Percentiles rank a stretch among this genome's conserved stretches.
Evolutionary conservation across 2,329 filamentous ascomycete genomes (phyloP).

Genomic region (Amauroascus niger): DNA sequence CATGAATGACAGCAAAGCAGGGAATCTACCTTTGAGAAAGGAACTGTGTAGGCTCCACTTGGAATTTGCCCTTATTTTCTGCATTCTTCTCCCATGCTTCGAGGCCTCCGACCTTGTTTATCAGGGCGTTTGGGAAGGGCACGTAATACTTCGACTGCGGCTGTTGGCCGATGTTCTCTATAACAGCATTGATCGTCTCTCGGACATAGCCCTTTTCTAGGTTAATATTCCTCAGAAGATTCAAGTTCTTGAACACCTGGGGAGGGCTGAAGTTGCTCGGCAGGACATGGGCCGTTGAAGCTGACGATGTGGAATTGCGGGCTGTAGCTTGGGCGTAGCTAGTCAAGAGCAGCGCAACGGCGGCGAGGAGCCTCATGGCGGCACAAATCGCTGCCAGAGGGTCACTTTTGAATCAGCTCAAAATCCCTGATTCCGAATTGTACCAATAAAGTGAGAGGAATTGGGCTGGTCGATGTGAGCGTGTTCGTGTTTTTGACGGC

Average conservation of each 20-base stretch:
- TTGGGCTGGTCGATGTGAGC: not conserved
- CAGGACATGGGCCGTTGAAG: slow-evolving; percentile 29
- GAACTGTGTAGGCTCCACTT: slow-evolving; percentile 55
- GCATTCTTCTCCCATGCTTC: slow-evolving; percentile 92
- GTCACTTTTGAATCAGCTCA: slow-evolving; percentile 23
- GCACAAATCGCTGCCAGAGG: slow-evolving; percentile 22
- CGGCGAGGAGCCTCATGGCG: slow-evolving; percentile 35
- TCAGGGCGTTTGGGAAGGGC: slow-evolving; percentile 67
- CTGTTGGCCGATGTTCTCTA: slow-evolving; percentile 73
- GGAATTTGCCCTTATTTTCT: slow-evolving; percentile 55
- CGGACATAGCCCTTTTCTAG: slow-evolving; percentile 86
- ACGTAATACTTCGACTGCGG: slow-evolving; percentile 86
- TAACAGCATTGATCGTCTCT: slow-evolving; percentile 85
- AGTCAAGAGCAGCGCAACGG: slow-evolving; percentile 30
- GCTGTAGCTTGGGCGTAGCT: slow-evolving; percentile 24
- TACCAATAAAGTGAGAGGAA: not conserved
- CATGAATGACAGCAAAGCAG: not conserved
- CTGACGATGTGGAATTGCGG: slow-evolving; percentile 22
- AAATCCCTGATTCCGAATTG: slow-evolving; percentile 12
- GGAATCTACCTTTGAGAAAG: slow-evolving; percentile 22
- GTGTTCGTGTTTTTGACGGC: not conserved
- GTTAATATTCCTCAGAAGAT: slow-evolving; percentile 81
- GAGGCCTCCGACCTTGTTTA: slow-evolving; percentile 69
- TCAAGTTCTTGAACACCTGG: slow-evolving; percentile 86
- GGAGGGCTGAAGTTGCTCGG: slow-evolving; percentile 62